Evolutionary conservation across 805 yeast genomes (phyloP).

Genomic region (Candida incommunis): DNA sequence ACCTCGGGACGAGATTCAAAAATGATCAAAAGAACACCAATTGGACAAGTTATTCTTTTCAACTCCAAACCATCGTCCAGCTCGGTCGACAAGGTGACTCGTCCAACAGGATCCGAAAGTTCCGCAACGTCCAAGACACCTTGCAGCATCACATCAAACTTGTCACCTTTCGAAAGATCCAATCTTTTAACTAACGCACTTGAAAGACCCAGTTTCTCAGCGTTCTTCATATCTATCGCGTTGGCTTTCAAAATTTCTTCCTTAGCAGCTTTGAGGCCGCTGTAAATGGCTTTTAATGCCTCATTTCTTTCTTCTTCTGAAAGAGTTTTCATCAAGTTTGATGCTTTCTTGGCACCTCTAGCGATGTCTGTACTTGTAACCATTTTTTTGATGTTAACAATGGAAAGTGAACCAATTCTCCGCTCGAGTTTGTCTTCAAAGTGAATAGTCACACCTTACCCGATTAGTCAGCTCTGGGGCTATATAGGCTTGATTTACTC

Average conservation of each 20-base stretch:
- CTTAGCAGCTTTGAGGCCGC: slow-evolving; percentile 46
- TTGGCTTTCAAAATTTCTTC: slow-evolving; percentile 59
- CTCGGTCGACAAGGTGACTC: slow-evolving; percentile 64
- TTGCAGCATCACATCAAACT: slow-evolving; percentile 86
- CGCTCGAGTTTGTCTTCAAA: no score
- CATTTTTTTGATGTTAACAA: no score
- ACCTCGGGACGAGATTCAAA: slow-evolving; percentile 98
- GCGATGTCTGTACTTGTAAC: slow-evolving; percentile 39
- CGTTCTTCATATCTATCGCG: slow-evolving; percentile 56
- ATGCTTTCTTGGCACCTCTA: slow-evolving; percentile 65
- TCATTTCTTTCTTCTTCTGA: slow-evolving; percentile 55
- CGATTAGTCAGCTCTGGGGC: no score
- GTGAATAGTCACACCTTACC: no score
- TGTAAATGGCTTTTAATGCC: slow-evolving; percentile 62
- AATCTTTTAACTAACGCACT: slow-evolving; percentile 68
- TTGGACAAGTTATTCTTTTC: slow-evolving; percentile 80
- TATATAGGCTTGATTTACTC: no score
- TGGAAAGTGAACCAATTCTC: no score
- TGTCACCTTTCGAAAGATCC: slow-evolving; percentile 69
- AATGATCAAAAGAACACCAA: slow-evolving; percentile 83
- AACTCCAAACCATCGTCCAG: slow-evolving; percentile 82
- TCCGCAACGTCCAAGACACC: slow-evolving; percentile 87
- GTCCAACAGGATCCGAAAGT: slow-evolving; percentile 88
- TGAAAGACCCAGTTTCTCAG: slow-evolving; percentile 45
- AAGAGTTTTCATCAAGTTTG: slow-evolving; percentile 67